These are phyloP conservation scores for Beta lomatogona DNA, from an alignment of 179 eudicot genomes.

Conservation along the genomic window DNA sequence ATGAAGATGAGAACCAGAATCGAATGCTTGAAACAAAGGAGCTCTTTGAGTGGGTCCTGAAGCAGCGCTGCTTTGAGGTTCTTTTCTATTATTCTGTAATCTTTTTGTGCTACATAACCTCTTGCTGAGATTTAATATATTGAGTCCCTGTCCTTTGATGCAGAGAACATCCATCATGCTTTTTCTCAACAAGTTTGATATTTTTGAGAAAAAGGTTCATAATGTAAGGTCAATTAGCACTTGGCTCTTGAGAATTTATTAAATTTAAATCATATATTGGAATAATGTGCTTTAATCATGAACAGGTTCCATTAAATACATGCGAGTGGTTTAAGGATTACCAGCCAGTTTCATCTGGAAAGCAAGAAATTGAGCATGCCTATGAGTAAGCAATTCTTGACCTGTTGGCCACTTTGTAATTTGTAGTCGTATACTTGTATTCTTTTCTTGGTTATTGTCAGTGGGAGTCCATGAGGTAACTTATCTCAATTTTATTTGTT, in stretches of 20 bases:
- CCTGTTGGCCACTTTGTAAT: neutral
- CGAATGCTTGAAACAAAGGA: slow-evolving; percentile 93
- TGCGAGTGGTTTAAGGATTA: slow-evolving; percentile 98
- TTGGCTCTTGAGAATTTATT: slow-evolving; percentile 21
- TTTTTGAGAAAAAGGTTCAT: slow-evolving; percentile 90
- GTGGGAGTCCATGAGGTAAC: neutral
- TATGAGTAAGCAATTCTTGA: slow-evolving; percentile 71
- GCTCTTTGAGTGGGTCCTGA: slow-evolving; percentile 94
- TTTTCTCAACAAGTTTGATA: slow-evolving; percentile 92
- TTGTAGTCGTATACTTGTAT: neutral
- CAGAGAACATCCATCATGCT: slow-evolving; percentile 98
- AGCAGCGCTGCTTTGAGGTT: slow-evolving; percentile 97
- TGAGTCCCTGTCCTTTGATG: slow-evolving; percentile 38
- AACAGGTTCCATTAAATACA: slow-evolving; percentile 75
- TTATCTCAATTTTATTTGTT: neutral
- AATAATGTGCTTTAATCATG: neutral
- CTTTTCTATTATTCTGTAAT: neutral
- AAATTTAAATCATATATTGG: neutral
- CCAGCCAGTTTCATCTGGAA: slow-evolving; percentile 79
- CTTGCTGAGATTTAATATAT: slow-evolving; percentile 16
- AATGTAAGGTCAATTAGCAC: slow-evolving; percentile 53
- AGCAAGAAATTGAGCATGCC: slow-evolving; percentile 93
- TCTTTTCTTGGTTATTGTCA: neutral
- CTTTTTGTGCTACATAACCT: slow-evolving; percentile 3
- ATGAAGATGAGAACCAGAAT: slow-evolving; percentile 82